These are phyloP conservation scores for Ustilago hordei DNA, from an alignment of 1,284 basidiomycete genomes.

Conservation along the genomic window DNA sequence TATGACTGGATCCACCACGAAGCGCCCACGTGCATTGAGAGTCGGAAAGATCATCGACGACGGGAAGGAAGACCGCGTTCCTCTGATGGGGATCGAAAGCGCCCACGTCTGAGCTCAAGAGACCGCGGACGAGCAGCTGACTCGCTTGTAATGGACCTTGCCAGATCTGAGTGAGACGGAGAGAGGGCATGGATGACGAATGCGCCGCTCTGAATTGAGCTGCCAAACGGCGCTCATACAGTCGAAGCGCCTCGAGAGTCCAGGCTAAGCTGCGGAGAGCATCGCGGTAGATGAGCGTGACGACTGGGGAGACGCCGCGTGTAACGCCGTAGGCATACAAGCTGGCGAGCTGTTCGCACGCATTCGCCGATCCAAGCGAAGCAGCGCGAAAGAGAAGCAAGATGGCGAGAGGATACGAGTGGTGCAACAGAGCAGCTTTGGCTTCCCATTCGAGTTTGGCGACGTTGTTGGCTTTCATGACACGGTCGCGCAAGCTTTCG, in stretches of 20 bases:
- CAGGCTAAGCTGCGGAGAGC: conserved; percentile 44
- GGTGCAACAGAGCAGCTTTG: conserved; percentile 46
- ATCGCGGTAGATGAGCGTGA: conserved; percentile 53
- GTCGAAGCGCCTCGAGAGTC: conserved; percentile 36
- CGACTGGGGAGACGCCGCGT: conserved; percentile 34
- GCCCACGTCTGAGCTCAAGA: conserved; percentile 17
- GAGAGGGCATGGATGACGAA: conserved; percentile 10
- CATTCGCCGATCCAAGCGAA: conserved; percentile 37
- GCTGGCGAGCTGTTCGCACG: conserved; percentile 34
- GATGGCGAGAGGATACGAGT: conserved; percentile 48
- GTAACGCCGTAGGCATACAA: conserved; percentile 49
- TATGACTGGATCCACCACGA: neutral
- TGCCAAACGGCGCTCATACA: conserved; percentile 27
- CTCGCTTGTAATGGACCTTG: conserved; percentile 19
- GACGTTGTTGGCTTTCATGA: conserved; percentile 38
- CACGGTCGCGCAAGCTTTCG: conserved; percentile 38
- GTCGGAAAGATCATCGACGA: conserved; percentile 21
- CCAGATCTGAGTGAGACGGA: conserved; percentile 26
- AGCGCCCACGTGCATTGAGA: conserved; percentile 19
- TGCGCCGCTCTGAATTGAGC: conserved; percentile 22
- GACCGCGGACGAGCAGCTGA: conserved; percentile 6
- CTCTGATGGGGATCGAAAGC: conserved; percentile 29
- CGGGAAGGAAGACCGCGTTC: conserved; percentile 23
- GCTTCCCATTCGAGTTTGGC: conserved; percentile 57
- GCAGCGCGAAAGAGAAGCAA: conserved; percentile 50